Base-by-base conservation (phyloP, 768 basidiomycete species). In the Suillus hirtellus region DNA sequence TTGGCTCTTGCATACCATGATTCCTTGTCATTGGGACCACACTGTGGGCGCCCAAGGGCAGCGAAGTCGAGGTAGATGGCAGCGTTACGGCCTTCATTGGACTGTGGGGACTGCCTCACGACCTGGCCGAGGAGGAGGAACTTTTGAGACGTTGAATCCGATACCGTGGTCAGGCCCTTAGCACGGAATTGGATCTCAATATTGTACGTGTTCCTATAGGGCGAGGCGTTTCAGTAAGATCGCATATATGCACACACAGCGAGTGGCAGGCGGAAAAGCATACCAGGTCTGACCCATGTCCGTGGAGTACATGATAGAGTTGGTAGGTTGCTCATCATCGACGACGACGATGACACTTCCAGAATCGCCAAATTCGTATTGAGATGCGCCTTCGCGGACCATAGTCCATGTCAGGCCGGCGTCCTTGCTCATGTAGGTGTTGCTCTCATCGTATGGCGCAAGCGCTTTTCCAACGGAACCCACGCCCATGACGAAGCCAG, bases 401-500 rank as follows among this genome's bases (percentile, higher is more conserved):
- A 93, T 94, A 27, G 70, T 77, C 96, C 97, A 99, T 6, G 86
- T 85, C 15, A 95, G 68, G 1, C 97, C 97, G 0, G 89, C 95
- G 70, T 99, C 93, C 0, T 83, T 89, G 68, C 93, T 96, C 64
- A 99, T 73, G 80, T 97, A 99, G 0, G 96, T 98, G 69, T 97
- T 94, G 70, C 92, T 89, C 43, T 97, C 89, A 49, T 90, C 87
- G 69, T 98, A 98, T 0, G 86, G 78, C 19, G 79, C 72, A 9
- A 98, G 79, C 14, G 77, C 74, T 24, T 82, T 76, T 2, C 96
- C 95, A 42, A 97, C 83, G 0, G 87, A 91, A 7, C 97, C 97
- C 2, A 99, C 95, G n/a, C 92, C 96, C 92, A 99, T 96, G 35
- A 93, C 89, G 64, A 94, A 84, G 0, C 97, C 96, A 0, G 96